A percentile compares a stretch with the other conserved stretches of the same genome.
These are phyloP conservation scores for Xylariomycetidae sp. DNA, from an alignment of 2,329 filamentous ascomycete genomes.

Conservation along the genomic window DNA sequence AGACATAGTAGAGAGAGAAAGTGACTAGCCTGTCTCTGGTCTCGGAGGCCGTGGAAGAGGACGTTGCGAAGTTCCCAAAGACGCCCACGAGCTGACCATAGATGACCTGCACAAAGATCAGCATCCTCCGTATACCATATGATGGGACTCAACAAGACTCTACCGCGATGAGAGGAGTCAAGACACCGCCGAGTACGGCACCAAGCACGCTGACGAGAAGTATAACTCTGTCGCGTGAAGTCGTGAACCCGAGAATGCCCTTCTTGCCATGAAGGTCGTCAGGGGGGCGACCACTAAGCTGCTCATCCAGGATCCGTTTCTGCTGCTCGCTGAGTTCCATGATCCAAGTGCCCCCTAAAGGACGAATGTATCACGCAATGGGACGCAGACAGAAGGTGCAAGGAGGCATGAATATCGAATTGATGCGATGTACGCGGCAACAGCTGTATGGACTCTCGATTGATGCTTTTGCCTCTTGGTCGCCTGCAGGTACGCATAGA, in stretches of 20 bases:
- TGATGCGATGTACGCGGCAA: too few relatives aligned
- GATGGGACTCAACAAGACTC: neutral
- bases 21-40: neutral
- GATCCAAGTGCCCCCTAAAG: neutral
- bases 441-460: too few relatives aligned
- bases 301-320: neutral
- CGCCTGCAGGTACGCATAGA: too few relatives aligned
- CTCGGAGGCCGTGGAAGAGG: neutral
- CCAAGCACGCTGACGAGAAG: neutral
- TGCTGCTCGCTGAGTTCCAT: neutral
- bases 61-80: neutral
- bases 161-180: neutral
- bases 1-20: conserved; percentile 13
- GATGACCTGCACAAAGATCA: neutral
- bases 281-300: neutral
- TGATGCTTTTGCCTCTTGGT: too few relatives aligned
- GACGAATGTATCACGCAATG: too few relatives aligned
- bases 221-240: neutral
- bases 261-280: neutral
- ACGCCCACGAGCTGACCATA: conserved; percentile 4
- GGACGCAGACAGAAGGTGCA: too few relatives aligned
- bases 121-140: neutral
- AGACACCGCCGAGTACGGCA: neutral
- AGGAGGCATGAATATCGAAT: too few relatives aligned
- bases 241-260: neutral